phyloP scores from a whole-genome alignment of 1,284 basidiomycete species.

The Heimioporus retisporus region DNA sequence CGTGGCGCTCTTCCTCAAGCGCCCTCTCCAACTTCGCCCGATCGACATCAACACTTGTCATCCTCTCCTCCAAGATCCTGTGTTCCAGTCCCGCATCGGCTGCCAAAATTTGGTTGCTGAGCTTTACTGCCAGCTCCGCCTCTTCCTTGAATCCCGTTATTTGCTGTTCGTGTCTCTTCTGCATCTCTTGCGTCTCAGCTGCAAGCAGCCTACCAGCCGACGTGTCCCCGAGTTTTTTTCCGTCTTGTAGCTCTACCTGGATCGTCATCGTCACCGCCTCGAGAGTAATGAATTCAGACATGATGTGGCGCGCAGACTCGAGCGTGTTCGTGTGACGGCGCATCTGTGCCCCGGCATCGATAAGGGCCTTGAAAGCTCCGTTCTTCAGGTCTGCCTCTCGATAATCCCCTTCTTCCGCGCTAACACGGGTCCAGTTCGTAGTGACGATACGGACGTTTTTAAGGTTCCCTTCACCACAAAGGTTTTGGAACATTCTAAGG shows the following conservation, averaged over 20 bases:
- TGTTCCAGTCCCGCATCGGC: neutral
- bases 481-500: slow-evolving; percentile 53
- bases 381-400: neutral
- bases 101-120: neutral
- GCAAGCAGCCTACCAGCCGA: neutral
- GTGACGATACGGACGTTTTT: slow-evolving; percentile 6
- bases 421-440: slow-evolving; percentile 11
- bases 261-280: slow-evolving; percentile 1
- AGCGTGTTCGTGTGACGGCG: slow-evolving; percentile 2
- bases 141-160: neutral
- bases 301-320: slow-evolving; percentile 1
- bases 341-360: slow-evolving; percentile 1
- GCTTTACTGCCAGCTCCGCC: neutral
- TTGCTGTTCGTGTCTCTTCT: slow-evolving; percentile 1
- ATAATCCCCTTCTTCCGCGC: neutral
- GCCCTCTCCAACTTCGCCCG: neutral
- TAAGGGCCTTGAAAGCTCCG: slow-evolving; percentile 6
- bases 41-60: neutral
- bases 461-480: slow-evolving; percentile 54
- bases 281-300: slow-evolving; percentile 1
- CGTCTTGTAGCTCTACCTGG: neutral
- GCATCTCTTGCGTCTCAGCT: neutral
- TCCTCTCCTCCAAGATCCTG: neutral
- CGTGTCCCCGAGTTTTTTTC: slow-evolving; percentile 4
- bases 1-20: neutral